Evolutionary conservation across 805 yeast genomes (phyloP).

Genomic region (Tetrapisispora iriomotensis): DNA sequence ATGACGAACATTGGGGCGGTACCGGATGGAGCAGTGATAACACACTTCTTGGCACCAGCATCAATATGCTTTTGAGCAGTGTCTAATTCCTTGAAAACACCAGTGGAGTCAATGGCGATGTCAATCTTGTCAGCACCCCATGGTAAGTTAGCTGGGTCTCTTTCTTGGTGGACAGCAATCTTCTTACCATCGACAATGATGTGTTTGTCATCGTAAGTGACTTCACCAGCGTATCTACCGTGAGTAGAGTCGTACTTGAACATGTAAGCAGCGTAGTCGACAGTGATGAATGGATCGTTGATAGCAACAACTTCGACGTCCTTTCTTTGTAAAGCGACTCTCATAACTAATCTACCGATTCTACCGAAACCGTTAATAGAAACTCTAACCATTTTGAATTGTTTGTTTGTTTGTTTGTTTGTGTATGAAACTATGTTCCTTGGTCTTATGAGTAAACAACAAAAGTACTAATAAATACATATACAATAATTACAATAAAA

Average conservation of each 20-base stretch:
- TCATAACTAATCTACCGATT: constrained; percentile 59
- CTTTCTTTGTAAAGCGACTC: constrained; percentile 48
- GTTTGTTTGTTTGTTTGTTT: constrained; percentile 6
- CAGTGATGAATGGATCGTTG: constrained; percentile 61
- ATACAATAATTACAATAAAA: background rate
- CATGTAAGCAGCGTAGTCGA: constrained; percentile 65
- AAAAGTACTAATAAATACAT: background rate
- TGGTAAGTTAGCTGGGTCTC: constrained; percentile 59
- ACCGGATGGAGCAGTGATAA: constrained; percentile 62
- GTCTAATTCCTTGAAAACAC: constrained; percentile 57
- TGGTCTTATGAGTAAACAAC: background rate
- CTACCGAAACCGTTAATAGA: constrained; percentile 71
- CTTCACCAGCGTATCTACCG: constrained; percentile 53
- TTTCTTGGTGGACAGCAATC: constrained; percentile 48
- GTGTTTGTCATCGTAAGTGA: constrained; percentile 41
- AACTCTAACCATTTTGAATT: constrained; percentile 30
- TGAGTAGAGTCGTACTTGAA: constrained; percentile 69
- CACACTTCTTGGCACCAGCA: constrained; percentile 66
- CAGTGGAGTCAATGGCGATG: constrained; percentile 61
- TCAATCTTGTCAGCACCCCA: constrained; percentile 58
- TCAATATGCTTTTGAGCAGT: constrained; percentile 60
- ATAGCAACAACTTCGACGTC: constrained; percentile 51
- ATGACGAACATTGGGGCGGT: constrained; percentile 68
- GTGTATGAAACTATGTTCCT: constrained; percentile 10
- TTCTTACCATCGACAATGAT: constrained; percentile 44